A percentile compares a stretch with the other conserved stretches of the same genome.
Evolutionary conservation across 441 rosid species (phyloP).

Genomic region (Pelargonium fulgidum): DNA sequence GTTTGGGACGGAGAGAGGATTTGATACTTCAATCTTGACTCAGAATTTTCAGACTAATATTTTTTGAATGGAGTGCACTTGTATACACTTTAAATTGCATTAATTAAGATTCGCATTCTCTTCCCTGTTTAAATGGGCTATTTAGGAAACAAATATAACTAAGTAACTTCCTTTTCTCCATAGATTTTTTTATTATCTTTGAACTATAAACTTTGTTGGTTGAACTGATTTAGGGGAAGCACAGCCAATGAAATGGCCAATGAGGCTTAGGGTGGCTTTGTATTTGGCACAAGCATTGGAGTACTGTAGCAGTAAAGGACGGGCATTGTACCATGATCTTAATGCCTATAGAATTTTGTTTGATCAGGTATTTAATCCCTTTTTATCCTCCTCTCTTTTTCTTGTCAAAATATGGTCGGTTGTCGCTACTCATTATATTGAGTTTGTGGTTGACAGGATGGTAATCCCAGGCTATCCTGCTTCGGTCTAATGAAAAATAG

Average conservation of each 20-base stretch:
- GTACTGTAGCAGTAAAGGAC: conserved; percentile 79
- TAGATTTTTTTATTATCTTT: neutral
- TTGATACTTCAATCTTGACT: no score
- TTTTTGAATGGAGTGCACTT: neutral
- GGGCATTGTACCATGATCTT: conserved; percentile 90
- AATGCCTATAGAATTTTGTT: conserved; percentile 89
- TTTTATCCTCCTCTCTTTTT: no score
- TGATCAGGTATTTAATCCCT: conserved; percentile 53
- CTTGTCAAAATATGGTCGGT: no score
- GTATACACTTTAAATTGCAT: neutral
- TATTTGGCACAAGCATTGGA: conserved; percentile 89
- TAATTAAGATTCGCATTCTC: neutral
- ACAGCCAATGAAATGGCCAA: conserved; percentile 93
- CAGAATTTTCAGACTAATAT: neutral
- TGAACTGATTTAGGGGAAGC: conserved; percentile 68
- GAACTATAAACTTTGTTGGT: neutral
- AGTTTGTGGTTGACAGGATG: conserved; percentile 53
- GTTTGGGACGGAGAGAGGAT: no score
- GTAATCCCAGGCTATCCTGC: conserved; percentile 91
- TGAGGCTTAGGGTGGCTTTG: conserved; percentile 92
- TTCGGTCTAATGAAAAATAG: conserved; percentile 97
- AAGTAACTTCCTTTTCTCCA: neutral
- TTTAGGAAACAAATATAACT: neutral
- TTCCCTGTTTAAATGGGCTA: neutral
- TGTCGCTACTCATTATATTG: conserved; percentile 16